Conservation (phyloP, 768 basidiomycete species). For the Ramaria rubella region DNA sequence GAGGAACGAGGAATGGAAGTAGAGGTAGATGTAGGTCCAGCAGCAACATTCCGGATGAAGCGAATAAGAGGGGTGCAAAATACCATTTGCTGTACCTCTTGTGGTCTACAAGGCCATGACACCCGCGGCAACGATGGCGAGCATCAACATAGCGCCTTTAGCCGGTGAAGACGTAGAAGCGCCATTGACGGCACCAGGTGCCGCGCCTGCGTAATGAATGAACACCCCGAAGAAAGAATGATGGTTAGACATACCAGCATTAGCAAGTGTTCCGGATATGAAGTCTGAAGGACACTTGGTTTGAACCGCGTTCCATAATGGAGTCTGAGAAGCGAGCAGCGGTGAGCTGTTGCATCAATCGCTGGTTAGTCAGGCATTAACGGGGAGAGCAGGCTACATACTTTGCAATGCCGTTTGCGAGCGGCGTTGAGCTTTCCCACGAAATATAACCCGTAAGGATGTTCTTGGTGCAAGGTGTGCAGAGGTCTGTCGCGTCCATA, state of each 20-base stretch:
- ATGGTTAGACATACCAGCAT: slow-evolving; percentile 41
- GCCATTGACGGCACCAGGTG: neutral
- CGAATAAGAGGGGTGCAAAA: neutral
- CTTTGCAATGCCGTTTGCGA: slow-evolving; percentile 62
- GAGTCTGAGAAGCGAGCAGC: slow-evolving; percentile 58
- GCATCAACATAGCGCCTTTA: neutral
- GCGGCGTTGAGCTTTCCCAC: slow-evolving; percentile 66
- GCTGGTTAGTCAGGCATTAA: neutral
- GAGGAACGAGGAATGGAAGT: neutral
- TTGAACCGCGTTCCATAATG: slow-evolving; percentile 57
- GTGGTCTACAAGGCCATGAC: neutral
- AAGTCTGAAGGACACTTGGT: slow-evolving; percentile 65
- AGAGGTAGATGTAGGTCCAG: neutral
- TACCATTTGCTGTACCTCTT: neutral
- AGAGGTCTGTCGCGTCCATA: slow-evolving; percentile 48
- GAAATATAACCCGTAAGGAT: slow-evolving; percentile 70
- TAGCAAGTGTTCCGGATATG: slow-evolving; percentile 58
- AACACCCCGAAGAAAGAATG: neutral
- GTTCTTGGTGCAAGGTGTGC: slow-evolving; percentile 75
- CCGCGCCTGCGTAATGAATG: neutral
- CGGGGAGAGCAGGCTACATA: slow-evolving; percentile 14
- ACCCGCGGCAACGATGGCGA: neutral
- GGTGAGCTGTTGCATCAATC: slow-evolving; percentile 35
- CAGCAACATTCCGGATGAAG: neutral
- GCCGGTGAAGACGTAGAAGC: slow-evolving; percentile 1